A percentile compares a stretch with the other conserved stretches of the same genome.
These are phyloP conservation scores for Brassica rapa DNA, from an alignment of 345 rosid species.

Conservation along the genomic window DNA sequence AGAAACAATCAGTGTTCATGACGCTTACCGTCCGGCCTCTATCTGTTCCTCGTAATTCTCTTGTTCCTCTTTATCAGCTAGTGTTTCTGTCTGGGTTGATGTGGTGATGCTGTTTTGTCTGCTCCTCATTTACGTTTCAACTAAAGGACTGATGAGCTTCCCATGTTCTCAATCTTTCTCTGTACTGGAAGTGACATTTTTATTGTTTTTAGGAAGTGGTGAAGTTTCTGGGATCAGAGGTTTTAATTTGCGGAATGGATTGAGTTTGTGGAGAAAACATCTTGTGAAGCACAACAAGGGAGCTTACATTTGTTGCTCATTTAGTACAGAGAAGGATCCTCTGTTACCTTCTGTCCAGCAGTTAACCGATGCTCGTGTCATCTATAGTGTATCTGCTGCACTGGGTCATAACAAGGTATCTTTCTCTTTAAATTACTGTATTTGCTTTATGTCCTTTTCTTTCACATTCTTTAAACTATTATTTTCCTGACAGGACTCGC, in stretches of 20 bases:
- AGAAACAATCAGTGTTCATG: conserved; percentile 18
- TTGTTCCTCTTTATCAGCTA: neutral
- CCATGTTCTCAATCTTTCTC: no score
- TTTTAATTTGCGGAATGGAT: conserved; percentile 14
- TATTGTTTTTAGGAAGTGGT: conserved; percentile 25
- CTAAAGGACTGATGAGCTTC: no score
- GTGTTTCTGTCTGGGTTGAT: neutral
- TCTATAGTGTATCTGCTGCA: conserved; percentile 78
- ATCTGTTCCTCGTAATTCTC: conserved; percentile 27
- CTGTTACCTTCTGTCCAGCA: conserved; percentile 36
- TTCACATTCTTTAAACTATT: neutral
- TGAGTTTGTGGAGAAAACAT: conserved; percentile 18
- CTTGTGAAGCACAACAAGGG: conserved; percentile 12
- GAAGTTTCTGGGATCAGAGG: conserved; percentile 24
- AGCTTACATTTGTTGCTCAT: conserved; percentile 44
- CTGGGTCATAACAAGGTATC: conserved; percentile 89
- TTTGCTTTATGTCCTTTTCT: neutral
- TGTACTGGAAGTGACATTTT: neutral
- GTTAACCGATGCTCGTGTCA: conserved; percentile 56
- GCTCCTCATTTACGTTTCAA: neutral
- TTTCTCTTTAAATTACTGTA: neutral
- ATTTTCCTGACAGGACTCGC: conserved; percentile 58
- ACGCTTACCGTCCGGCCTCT: conserved; percentile 5
- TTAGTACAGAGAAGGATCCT: conserved; percentile 41
- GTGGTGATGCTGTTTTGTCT: neutral